Percentiles rank a stretch among this genome's conserved stretches.
These are phyloP conservation scores for Exophiala aquamarina DNA, from an alignment of 2,329 filamentous ascomycete genomes.

Conservation along the genomic window DNA sequence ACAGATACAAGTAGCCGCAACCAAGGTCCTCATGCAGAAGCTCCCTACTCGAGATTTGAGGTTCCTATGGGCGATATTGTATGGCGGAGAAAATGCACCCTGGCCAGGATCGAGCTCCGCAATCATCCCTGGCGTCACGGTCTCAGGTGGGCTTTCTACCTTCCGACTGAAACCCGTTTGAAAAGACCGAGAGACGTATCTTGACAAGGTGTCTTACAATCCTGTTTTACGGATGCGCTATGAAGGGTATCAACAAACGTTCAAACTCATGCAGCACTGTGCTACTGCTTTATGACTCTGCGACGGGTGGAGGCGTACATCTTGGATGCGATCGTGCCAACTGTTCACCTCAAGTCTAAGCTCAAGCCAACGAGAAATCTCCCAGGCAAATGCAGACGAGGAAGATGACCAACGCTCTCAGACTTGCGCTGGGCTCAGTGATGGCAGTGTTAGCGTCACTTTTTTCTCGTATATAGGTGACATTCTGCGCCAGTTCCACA, in stretches of 20 bases:
- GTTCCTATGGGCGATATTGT: conserved; percentile 24
- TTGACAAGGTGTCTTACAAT: background rate
- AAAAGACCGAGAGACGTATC: background rate
- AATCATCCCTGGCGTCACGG: conserved; percentile 19
- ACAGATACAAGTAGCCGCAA: conserved; percentile 18
- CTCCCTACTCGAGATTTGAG: conserved; percentile 21
- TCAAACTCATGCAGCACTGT: background rate
- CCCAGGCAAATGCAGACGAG: conserved; percentile 16
- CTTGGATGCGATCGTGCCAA: background rate
- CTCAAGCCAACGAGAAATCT: background rate
- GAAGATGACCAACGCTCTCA: conserved; percentile 15
- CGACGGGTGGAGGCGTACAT: too few relatives aligned
- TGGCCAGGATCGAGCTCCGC: conserved; percentile 19
- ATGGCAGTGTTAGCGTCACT: conserved; percentile 2
- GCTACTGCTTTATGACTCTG: too few relatives aligned
- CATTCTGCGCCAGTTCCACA: conserved; percentile 20
- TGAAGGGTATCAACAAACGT: conserved; percentile 1
- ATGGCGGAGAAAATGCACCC: conserved; percentile 19
- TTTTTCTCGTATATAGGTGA: conserved; percentile 20
- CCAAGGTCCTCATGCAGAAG: conserved; percentile 23
- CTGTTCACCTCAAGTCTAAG: background rate
- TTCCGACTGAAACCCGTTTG: background rate
- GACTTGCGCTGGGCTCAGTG: conserved; percentile 3
- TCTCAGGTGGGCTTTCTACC: background rate
- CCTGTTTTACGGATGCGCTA: background rate